Base-by-base conservation (phyloP, 2,329 filamentous ascomycete species). In the Fusarium duplospermum region DNA sequence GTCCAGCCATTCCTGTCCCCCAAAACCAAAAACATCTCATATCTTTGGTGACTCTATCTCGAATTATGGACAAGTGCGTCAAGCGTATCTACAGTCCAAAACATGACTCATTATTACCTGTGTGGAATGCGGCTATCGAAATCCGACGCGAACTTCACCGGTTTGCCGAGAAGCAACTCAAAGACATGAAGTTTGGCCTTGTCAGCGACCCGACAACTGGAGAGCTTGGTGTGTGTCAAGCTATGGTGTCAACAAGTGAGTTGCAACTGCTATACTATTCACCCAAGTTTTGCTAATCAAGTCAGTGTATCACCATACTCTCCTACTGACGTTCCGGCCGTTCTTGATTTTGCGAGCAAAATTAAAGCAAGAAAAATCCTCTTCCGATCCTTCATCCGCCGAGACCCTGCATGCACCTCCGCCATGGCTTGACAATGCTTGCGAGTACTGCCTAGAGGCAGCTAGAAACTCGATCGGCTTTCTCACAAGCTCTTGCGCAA, bases 261-360 rank as follows among this genome's bases (percentile, higher is more conserved):
- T 76, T 8, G 4, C 4, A 8, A 11, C 40, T 18, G 1, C 8
- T n/a, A 10, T 7, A 29, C 9, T 2, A 8, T 27, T 24, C n/a
- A n/a, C n/a, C n/a, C n/a, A n/a, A n/a, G n/a, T 31, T 4, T 18
- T 3, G 14, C 24, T 67, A 45, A 67, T 60, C n/a, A 5, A 60
- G 31, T 11, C 11, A 86, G 84, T 85, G 42, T 86, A 86, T 52
- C 82, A 86, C 33, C 83, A 84, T 57, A 84, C 83, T 2, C 69
- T 86, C 2, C 72, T 85, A 4, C 67, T 86, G 8, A 85, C 83
- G 0, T 86, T 85, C 62, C 81, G 84, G 0, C 84, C 85, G 6
- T 86, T 86, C 63, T 65, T 86, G 29, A 84, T 86, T 10, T 81
- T 86, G 24, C 80, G 84, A 20, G 84, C 84, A 5, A 84, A 85